Percentiles rank a stretch among this genome's conserved stretches.
Conservation (phyloP, 148 eudicot species). For the Persicaria tinctoria region DNA sequence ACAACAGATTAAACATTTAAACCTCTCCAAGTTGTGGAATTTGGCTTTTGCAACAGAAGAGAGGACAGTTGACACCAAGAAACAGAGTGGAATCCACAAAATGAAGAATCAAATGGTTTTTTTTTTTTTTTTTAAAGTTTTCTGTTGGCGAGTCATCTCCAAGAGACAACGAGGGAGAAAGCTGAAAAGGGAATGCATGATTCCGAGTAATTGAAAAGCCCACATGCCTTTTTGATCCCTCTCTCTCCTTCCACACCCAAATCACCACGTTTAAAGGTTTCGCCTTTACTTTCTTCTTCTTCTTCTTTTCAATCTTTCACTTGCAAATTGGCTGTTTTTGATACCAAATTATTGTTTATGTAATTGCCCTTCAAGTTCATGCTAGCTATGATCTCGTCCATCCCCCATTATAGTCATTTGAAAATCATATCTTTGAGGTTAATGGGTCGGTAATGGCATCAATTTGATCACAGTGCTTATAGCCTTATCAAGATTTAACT, state of each 20-base stretch:
- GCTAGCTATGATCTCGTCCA: not conserved
- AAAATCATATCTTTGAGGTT: constrained; percentile 4
- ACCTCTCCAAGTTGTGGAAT: not conserved
- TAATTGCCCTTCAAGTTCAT: not conserved
- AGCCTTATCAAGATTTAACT: not conserved
- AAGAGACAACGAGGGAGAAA: not conserved
- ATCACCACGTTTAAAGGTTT: not conserved
- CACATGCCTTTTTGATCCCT: not conserved
- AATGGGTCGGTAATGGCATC: constrained; percentile 10
- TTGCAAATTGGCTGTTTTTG: constrained; percentile 4
- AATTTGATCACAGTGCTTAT: constrained; percentile 11
- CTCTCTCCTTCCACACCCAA: constrained; percentile 5
- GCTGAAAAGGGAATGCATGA: not conserved
- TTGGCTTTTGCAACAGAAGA: constrained; percentile 7
- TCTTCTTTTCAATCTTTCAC: not conserved
- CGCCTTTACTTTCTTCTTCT: not conserved
- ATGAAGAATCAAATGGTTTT: not conserved
- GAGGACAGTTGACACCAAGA: not conserved
- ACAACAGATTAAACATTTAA: not conserved
- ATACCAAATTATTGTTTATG: constrained; percentile 10
- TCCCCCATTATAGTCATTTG: not conserved
- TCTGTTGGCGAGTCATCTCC: not conserved
- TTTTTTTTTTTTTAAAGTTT: too few relatives aligned
- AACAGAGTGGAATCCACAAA: not conserved
- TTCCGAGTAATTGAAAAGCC: not conserved